Base-by-base conservation (phyloP, 495 filamentous ascomycete genomes). In the Trichocladium uniseriatum region DNA sequence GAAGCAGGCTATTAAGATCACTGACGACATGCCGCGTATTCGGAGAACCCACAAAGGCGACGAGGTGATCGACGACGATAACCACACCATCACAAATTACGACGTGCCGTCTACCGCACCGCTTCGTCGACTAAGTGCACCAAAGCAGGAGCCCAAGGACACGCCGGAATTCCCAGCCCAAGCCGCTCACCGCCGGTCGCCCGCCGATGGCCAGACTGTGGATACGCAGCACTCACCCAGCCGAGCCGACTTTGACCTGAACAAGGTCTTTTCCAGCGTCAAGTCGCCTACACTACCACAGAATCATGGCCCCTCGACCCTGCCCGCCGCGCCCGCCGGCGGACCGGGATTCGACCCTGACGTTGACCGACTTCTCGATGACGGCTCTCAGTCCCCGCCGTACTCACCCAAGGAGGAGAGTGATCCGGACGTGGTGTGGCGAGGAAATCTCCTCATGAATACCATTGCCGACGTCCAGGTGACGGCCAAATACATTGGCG, bases 41-140 rank as follows among this genome's bases (percentile, higher is more conserved):
- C 78, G 89, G 57, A 81, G 85, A 54, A 96, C 91, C 2, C 92
- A 97, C 63, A 98, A 96, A 65, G 92, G 92, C 24, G 90, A 96
- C 49, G 92, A 98, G 59, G 49, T 94, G 13, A 78, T 98, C 31
- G 88, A 86, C 43, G 81, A 85, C 28, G 86, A 77, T 18, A 55
- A 53, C 45, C 56, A 65, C 19, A 47, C 35, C 24, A 53, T 66
- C 18, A 52, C 64, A 0, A 61, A 51, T 36, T 69, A 73, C 11
- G 69, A 69, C 6, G 59, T 55, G 5, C 66, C 68, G 7, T 68
- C 72, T 4, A n/a, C n/a, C n/a, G 61, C 62, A 10, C 61, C 67
- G 19, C 68, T 69, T 3, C 60, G 66, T 45, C 47, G 55, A 60
- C 31, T 69, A 66, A 57, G 52, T 53, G 36, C 57, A 47, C 32